Evolutionary conservation across 2,329 filamentous ascomycete species (phyloP).

Genomic region (Verticillium albo-atrum): DNA sequence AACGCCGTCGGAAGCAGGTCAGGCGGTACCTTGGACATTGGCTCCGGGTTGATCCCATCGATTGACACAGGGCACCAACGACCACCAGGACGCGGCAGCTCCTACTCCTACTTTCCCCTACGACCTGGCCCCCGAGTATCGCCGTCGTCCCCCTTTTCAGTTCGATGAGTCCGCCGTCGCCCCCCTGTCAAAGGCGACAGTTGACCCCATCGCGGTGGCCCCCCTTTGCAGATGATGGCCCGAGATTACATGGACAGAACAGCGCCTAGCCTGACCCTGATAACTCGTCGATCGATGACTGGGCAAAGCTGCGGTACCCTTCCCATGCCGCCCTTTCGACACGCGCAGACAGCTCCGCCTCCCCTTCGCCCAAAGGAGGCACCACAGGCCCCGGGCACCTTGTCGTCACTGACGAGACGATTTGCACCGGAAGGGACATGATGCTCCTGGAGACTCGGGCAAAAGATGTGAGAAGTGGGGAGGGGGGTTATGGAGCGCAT

Average conservation of each 20-base stretch:
- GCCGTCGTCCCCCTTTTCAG: neutral
- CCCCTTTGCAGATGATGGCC: slow-evolving; percentile 27
- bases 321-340: slow-evolving; percentile 5
- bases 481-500: neutral
- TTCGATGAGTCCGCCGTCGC: neutral
- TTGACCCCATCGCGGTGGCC: slow-evolving; percentile 7
- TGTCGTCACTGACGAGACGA: slow-evolving; percentile 8
- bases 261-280: slow-evolving; percentile 16
- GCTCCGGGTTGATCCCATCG: neutral
- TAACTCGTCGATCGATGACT: slow-evolving; percentile 34
- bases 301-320: slow-evolving; percentile 14
- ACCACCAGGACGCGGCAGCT: neutral
- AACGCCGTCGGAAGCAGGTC: neutral
- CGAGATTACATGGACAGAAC: slow-evolving; percentile 23
- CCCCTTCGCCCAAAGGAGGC: slow-evolving; percentile 7
- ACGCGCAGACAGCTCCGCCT: slow-evolving; percentile 9
- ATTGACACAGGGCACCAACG: neutral
- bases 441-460: neutral
- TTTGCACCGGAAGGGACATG: slow-evolving; percentile 6
- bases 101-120: neutral
- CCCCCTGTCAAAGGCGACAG: neutral
- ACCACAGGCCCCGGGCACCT: slow-evolving; percentile 7
- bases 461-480: neutral
- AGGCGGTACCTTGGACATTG: neutral
- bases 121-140: neutral